A percentile compares a stretch with the other conserved stretches of the same genome.
These are phyloP conservation scores for Sporothrix globosa DNA, from an alignment of 2,329 filamentous ascomycete species.

Conservation along the genomic window DNA sequence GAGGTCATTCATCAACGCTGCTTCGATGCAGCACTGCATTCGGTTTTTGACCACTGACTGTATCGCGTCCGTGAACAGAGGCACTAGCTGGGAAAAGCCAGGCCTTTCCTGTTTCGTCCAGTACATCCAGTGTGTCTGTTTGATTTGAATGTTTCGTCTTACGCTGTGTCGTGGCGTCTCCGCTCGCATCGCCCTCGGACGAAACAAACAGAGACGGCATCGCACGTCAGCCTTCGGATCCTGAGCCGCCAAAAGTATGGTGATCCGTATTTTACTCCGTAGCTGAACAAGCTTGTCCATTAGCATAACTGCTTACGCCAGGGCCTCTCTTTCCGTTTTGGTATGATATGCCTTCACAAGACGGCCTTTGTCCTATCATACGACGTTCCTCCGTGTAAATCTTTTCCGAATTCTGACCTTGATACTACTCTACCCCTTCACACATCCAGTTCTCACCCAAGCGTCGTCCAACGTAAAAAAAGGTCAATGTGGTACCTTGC, in stretches of 20 bases:
- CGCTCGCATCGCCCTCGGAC: background rate
- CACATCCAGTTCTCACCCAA: background rate
- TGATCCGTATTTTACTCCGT: background rate
- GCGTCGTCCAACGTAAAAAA: background rate
- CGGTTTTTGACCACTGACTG: background rate
- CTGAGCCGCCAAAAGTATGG: background rate
- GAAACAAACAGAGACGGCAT: conserved; percentile 13
- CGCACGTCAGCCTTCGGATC: conserved; percentile 18
- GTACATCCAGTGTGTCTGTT: background rate
- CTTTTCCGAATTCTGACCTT: background rate
- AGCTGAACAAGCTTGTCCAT: background rate
- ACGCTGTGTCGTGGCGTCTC: background rate
- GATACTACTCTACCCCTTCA: background rate
- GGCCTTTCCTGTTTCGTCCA: background rate
- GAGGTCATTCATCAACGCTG: background rate
- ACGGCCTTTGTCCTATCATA: background rate
- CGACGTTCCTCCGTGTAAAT: background rate
- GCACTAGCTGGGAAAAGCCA: no score
- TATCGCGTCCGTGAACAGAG: no score
- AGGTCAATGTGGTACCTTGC: conserved; percentile 7
- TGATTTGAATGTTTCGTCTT: background rate
- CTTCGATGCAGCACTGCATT: background rate
- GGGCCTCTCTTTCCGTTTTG: background rate
- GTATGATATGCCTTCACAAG: background rate
- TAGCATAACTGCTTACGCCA: background rate